Evolutionary conservation across 176 grass and related monocot genomes (phyloP).

Genomic region (Oryza coarctata): DNA sequence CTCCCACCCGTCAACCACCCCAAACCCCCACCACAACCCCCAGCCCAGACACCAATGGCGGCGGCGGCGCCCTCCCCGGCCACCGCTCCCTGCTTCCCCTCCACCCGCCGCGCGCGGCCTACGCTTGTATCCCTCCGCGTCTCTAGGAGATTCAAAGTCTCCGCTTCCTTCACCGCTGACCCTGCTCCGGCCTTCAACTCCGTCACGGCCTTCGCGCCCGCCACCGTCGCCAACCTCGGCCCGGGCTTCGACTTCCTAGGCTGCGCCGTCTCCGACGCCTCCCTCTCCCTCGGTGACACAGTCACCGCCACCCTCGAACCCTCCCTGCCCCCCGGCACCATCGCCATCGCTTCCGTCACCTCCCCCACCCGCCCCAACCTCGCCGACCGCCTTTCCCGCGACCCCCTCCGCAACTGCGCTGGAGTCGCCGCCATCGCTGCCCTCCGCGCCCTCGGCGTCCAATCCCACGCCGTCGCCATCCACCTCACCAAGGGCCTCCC

Average conservation of each 20-base stretch:
- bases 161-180: background rate
- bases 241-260: slow-evolving; percentile 51
- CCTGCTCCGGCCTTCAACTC: slow-evolving; percentile 47
- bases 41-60: background rate
- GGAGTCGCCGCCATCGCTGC: slow-evolving; percentile 49
- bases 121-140: background rate
- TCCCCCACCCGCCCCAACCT: slow-evolving; percentile 29
- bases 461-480: slow-evolving; percentile 57
- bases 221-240: slow-evolving; percentile 48
- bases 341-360: slow-evolving; percentile 52
- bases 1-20: background rate
- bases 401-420: slow-evolving; percentile 56
- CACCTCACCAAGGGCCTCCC: slow-evolving; percentile 62
- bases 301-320: slow-evolving; percentile 52
- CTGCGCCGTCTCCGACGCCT: slow-evolving; percentile 45
- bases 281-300: slow-evolving; percentile 55
- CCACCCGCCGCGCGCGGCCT: background rate
- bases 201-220: slow-evolving; percentile 48
- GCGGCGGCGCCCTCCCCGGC: slow-evolving; percentile 17
- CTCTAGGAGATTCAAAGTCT: background rate
- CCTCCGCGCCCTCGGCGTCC: slow-evolving; percentile 49
- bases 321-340: slow-evolving; percentile 35
- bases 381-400: slow-evolving; percentile 51
- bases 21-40: background rate
- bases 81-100: slow-evolving; percentile 22